A percentile compares a stretch with the other conserved stretches of the same genome.
phyloP scores from a whole-genome alignment of 75 land plant species.

The Cupressus sempervirens region DNA sequence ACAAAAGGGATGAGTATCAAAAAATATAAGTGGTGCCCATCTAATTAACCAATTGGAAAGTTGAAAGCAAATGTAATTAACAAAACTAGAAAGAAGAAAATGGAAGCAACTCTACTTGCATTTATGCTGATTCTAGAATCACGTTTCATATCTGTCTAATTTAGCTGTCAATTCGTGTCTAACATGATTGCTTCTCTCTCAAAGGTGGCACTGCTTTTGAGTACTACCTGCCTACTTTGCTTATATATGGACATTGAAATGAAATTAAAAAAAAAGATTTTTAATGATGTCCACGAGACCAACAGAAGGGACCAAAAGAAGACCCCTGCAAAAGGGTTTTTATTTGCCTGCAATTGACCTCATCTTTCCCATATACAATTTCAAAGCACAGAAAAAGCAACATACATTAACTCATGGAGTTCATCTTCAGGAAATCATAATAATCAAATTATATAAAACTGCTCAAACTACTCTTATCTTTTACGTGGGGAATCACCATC shows the following conservation, averaged over 20 bases:
- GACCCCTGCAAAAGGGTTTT: neutral
- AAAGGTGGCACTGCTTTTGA: neutral
- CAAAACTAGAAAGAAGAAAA: neutral
- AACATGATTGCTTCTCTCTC: neutral
- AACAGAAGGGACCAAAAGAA: no score
- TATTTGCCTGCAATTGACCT: neutral
- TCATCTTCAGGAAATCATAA: neutral
- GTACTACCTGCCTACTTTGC: neutral
- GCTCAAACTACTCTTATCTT: neutral
- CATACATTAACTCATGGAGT: neutral
- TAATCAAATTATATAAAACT: neutral
- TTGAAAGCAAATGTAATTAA: neutral
- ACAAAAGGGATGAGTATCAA: neutral
- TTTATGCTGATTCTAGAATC: neutral
- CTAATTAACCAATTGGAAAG: neutral
- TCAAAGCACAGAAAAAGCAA: neutral
- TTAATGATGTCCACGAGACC: no score
- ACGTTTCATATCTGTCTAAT: neutral
- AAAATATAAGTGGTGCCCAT: neutral
- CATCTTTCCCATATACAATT: neutral
- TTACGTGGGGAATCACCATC: neutral
- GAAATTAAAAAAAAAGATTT: no score
- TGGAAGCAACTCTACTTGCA: neutral
- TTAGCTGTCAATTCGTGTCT: neutral
- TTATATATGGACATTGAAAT: neutral